A percentile compares a stretch with the other conserved stretches of the same genome.
Conservation (phyloP, 2,329 filamentous ascomycete genomes). For the Fusarium dlaminii region DNA sequence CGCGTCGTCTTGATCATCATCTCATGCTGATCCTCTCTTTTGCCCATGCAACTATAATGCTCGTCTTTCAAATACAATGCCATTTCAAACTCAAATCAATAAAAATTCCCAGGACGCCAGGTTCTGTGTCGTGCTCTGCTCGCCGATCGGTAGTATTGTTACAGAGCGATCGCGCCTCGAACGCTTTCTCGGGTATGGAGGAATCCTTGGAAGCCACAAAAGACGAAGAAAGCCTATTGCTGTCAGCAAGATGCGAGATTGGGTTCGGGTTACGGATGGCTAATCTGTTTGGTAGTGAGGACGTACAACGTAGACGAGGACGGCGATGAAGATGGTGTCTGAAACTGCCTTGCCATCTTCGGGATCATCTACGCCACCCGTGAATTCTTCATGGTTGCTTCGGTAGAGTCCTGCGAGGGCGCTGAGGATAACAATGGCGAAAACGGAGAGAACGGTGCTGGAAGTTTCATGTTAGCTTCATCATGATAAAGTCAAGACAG, state of each 20-base stretch:
- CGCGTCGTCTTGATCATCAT: slow-evolving; percentile 27
- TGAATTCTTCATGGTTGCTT: slow-evolving; percentile 82
- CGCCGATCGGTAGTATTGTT: slow-evolving; percentile 37
- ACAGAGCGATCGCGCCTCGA: slow-evolving; percentile 83
- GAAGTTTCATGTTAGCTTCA: slow-evolving; percentile 37
- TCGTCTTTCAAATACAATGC: slow-evolving; percentile 39
- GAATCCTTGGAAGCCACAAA: slow-evolving; percentile 89
- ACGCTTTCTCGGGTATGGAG: slow-evolving; percentile 85
- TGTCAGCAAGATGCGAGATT: slow-evolving; percentile 4
- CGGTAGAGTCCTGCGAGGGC: slow-evolving; percentile 77
- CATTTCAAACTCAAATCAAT: slow-evolving; percentile 41
- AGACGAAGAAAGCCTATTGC: slow-evolving; percentile 82
- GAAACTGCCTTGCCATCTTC: slow-evolving; percentile 81
- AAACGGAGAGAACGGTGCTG: slow-evolving; percentile 77
- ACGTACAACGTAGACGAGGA: slow-evolving; percentile 88
- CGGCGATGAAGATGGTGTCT: slow-evolving; percentile 85
- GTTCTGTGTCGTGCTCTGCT: slow-evolving; percentile 38
- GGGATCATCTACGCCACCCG: slow-evolving; percentile 77
- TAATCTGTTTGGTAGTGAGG: background rate
- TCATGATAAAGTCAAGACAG: slow-evolving; percentile 19
- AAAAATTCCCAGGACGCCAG: slow-evolving; percentile 42
- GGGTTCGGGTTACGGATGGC: background rate
- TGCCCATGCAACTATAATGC: slow-evolving; percentile 9
- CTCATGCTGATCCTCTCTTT: slow-evolving; percentile 4
- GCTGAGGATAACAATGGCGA: slow-evolving; percentile 73